Evolutionary conservation across 768 basidiomycete genomes (phyloP).

Genomic region (Hygrophorus russula): DNA sequence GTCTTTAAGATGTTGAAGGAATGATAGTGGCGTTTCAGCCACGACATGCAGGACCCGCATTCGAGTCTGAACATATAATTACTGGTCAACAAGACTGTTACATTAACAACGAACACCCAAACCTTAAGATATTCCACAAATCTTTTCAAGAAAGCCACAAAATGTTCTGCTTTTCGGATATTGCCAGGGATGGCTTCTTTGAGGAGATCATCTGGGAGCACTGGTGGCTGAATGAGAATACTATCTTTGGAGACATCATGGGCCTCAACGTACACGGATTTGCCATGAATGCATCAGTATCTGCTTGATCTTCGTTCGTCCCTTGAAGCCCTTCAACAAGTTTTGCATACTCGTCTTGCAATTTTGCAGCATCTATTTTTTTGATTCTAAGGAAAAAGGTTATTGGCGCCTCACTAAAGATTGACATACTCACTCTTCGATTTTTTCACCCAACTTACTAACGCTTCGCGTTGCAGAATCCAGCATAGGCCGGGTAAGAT

Average conservation of each 20-base stretch:
- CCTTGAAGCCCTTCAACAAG: slow-evolving; percentile 91
- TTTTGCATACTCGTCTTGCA: slow-evolving; percentile 94
- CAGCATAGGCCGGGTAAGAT: slow-evolving; percentile 94
- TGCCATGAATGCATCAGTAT: slow-evolving; percentile 79
- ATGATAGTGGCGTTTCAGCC: slow-evolving; percentile 94
- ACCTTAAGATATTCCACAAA: slow-evolving; percentile 99
- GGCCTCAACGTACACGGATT: slow-evolving; percentile 59
- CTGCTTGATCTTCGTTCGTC: slow-evolving; percentile 38
- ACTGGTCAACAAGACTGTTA: background rate
- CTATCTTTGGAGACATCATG: background rate
- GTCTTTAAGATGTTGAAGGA: slow-evolving; percentile 95
- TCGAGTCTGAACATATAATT: slow-evolving; percentile 51
- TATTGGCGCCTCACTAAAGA: background rate
- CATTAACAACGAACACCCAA: background rate
- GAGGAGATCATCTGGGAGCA: slow-evolving; percentile 88
- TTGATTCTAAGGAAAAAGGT: slow-evolving; percentile 58
- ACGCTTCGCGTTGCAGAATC: slow-evolving; percentile 90
- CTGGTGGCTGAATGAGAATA: slow-evolving; percentile 24
- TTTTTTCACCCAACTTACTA: slow-evolving; percentile 75
- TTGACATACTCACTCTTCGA: slow-evolving; percentile 68
- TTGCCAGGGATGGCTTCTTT: slow-evolving; percentile 96
- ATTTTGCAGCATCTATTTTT: slow-evolving; percentile 80
- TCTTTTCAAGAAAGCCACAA: slow-evolving; percentile 94
- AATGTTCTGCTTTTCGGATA: slow-evolving; percentile 97
- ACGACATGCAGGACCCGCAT: slow-evolving; percentile 99